Percentiles rank a stretch among this genome's conserved stretches.
phyloP scores from a whole-genome alignment of 2,329 filamentous ascomycete genomes.

The Xylariaceae sp. region DNA sequence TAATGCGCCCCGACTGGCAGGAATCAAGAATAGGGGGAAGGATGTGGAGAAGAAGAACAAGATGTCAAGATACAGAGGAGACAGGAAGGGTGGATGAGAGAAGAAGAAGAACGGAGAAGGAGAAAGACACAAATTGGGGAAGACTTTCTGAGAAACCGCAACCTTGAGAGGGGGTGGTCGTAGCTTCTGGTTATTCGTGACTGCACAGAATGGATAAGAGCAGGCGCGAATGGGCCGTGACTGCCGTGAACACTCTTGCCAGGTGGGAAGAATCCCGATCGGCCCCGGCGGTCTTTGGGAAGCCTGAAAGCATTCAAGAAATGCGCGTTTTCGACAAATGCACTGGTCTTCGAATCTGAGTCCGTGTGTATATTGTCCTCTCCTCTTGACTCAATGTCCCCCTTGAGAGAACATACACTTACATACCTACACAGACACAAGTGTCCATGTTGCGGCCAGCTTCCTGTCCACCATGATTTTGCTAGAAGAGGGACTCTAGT shows the following conservation, averaged over 20 bases:
- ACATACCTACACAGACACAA: no score
- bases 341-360: no score
- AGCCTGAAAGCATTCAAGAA: no score
- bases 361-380: no score
- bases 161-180: background rate
- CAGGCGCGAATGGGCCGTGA: background rate
- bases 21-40: background rate
- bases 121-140: background rate
- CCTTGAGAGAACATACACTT: no score
- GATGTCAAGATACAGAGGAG: background rate
- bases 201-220: background rate
- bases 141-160: background rate
- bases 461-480: no score
- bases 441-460: no score
- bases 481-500: background rate
- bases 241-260: background rate
- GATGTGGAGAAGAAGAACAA: background rate
- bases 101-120: background rate
- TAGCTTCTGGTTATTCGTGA: background rate
- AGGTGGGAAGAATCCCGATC: background rate
- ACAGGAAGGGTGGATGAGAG: background rate
- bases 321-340: no score
- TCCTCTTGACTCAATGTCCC: no score
- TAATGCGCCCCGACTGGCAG: background rate
- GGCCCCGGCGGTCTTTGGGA: background rate